These are phyloP conservation scores for Metarhizium humberi DNA, from an alignment of 2,329 filamentous ascomycete species.

Conservation along the genomic window DNA sequence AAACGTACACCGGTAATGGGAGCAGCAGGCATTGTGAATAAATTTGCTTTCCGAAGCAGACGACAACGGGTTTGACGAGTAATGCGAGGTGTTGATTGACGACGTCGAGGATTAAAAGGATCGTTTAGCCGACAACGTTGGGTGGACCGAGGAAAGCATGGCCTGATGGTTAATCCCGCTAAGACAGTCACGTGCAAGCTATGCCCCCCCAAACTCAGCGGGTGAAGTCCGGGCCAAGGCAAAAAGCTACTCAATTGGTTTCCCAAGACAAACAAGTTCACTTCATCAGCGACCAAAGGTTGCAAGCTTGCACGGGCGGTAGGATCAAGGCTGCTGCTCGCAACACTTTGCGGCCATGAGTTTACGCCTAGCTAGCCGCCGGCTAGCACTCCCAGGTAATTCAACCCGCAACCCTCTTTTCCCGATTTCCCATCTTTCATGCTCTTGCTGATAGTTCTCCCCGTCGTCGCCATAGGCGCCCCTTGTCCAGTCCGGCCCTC, in stretches of 20 bases:
- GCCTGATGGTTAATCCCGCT: background rate
- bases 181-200: constrained; percentile 1
- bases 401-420: background rate
- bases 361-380: constrained; percentile 52
- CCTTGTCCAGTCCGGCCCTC: constrained; percentile 6
- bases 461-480: constrained; percentile 3
- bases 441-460: background rate
- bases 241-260: constrained; percentile 11
- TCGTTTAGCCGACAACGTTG: constrained; percentile 10
- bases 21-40: constrained; percentile 41
- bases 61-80: background rate
- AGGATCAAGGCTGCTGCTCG: background rate
- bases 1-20: constrained; percentile 52
- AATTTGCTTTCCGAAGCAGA: constrained; percentile 10
- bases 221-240: constrained; percentile 15
- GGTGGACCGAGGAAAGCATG: constrained; percentile 1
- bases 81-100: no score
- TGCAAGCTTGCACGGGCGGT: background rate
- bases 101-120: background rate
- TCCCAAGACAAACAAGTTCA: background rate
- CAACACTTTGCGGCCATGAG: constrained; percentile 41
- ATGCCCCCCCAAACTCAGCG: constrained; percentile 2
- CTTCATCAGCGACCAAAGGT: background rate
- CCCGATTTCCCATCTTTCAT: background rate
- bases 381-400: constrained; percentile 52